Percentiles rank a stretch among this genome's conserved stretches.
phyloP scores from a whole-genome alignment of 768 basidiomycete genomes.

The Lactarius evosmus region DNA sequence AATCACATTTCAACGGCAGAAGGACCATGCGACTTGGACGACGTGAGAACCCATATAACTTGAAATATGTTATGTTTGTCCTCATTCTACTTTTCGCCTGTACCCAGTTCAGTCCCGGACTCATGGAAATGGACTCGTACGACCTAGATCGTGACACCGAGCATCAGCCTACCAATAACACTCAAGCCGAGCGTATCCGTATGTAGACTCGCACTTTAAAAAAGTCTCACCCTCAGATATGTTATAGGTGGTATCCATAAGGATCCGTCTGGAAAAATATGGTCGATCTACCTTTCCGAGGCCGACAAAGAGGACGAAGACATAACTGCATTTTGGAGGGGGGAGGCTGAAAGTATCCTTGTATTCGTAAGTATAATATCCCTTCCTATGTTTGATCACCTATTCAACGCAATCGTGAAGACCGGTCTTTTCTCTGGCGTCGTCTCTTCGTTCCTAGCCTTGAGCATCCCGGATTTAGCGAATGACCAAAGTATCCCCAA shows the following conservation, averaged over 20 bases:
- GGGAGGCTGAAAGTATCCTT: not conserved
- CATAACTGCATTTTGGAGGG: not conserved
- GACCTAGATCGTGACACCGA: too few species aligned
- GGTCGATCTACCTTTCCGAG: not conserved
- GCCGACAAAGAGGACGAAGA: not conserved
- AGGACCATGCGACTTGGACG: too few species aligned
- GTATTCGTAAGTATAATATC: constrained; percentile 1
- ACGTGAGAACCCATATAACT: too few species aligned
- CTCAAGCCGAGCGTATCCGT: too few species aligned
- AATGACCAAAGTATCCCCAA: too few species aligned
- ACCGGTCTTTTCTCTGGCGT: constrained; percentile 5
- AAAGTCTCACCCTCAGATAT: not conserved
- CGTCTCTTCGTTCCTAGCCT: not conserved
- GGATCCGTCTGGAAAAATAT: not conserved
- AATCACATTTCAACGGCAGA: too few species aligned
- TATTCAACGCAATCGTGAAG: not conserved
- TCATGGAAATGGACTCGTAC: too few species aligned
- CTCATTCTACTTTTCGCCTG: too few species aligned
- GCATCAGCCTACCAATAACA: too few species aligned
- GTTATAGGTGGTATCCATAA: not conserved
- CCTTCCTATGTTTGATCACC: not conserved
- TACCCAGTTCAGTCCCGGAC: too few species aligned
- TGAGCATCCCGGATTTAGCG: not conserved
- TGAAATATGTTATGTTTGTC: too few species aligned
- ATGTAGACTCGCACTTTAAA: too few species aligned